A percentile compares a stretch with the other conserved stretches of the same genome.
These are phyloP conservation scores for Lunasporangiospora selenospora DNA, from an alignment of 192 early-diverging fungal genomes.

Conservation along the genomic window DNA sequence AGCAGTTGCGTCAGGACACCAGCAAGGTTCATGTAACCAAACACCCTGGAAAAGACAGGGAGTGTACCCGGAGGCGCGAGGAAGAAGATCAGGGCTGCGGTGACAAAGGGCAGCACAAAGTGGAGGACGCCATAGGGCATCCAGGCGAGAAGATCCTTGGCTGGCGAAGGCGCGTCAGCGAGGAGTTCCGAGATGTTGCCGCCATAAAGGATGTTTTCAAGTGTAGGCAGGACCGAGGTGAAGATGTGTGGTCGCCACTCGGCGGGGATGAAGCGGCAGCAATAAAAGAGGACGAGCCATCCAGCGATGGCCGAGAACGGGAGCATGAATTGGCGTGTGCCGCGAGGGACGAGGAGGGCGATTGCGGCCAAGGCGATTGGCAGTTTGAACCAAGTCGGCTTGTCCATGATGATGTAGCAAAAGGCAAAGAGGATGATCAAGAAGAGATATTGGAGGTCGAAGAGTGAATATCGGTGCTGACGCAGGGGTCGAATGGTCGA, in stretches of 20 bases:
- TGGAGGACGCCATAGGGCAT: constrained; percentile 79
- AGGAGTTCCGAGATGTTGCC: constrained; percentile 69
- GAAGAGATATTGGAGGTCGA: constrained; percentile 55
- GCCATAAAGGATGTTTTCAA: constrained; percentile 74
- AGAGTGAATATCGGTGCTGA: constrained; percentile 48
- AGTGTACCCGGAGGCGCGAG: constrained; percentile 59
- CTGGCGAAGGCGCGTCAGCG: constrained; percentile 53
- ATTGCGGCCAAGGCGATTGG: constrained; percentile 35
- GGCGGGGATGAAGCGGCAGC: constrained; percentile 58
- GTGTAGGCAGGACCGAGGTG: constrained; percentile 66
- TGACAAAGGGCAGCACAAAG: constrained; percentile 69
- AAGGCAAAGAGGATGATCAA: constrained; percentile 45
- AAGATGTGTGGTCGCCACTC: constrained; percentile 65
- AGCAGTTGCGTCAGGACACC: constrained; percentile 73
- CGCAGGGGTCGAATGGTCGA: constrained; percentile 32
- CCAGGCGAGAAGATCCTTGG: constrained; percentile 70
- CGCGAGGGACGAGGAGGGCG: constrained; percentile 46
- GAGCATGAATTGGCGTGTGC: constrained; percentile 54
- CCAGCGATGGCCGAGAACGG: constrained; percentile 61
- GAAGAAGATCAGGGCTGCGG: constrained; percentile 52
- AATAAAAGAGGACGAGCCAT: constrained; percentile 64
- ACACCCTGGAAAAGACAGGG: constrained; percentile 60
- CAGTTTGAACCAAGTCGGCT: constrained; percentile 43
- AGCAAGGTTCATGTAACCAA: constrained; percentile 73
- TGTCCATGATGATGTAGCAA: constrained; percentile 50